Percentiles rank a stretch among this genome's conserved stretches.
phyloP scores from a whole-genome alignment of 78 protist species.

The Dictyostelium firmibasis region DNA sequence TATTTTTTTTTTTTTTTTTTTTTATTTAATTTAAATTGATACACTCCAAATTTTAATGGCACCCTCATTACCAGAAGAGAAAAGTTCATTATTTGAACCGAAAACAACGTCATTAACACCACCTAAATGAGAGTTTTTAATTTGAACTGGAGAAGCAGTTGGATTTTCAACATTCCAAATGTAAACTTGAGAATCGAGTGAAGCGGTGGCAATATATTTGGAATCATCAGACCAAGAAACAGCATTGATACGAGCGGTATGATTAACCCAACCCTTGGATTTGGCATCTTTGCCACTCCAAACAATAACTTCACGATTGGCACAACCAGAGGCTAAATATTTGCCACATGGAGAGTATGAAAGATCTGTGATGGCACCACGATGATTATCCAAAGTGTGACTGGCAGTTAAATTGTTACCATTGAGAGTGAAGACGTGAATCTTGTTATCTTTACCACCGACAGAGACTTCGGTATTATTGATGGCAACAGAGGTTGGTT shows the following conservation, averaged over 20 bases:
- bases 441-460: slow-evolving; percentile 81
- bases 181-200: slow-evolving; percentile 81
- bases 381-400: slow-evolving; percentile 55
- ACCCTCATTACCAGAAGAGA: slow-evolving; percentile 74
- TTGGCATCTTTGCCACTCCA: slow-evolving; percentile 50
- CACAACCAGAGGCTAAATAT: slow-evolving; percentile 86
- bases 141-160: slow-evolving; percentile 46
- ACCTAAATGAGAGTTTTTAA: slow-evolving; percentile 82
- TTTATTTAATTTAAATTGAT: background rate
- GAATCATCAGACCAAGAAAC: slow-evolving; percentile 87
- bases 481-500: slow-evolving; percentile 73
- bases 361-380: slow-evolving; percentile 72
- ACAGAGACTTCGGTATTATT: slow-evolving; percentile 74
- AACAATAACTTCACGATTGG: slow-evolving; percentile 80
- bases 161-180: slow-evolving; percentile 86
- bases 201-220: slow-evolving; percentile 77
- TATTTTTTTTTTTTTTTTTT: background rate
- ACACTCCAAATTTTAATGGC: background rate
- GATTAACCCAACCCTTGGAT: slow-evolving; percentile 85
- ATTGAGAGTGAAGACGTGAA: slow-evolving; percentile 58
- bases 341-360: slow-evolving; percentile 89
- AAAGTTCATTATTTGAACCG: slow-evolving; percentile 13
- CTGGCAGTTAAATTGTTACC: slow-evolving; percentile 72
- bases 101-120: slow-evolving; percentile 76
- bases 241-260: slow-evolving; percentile 86